Evolutionary conservation across 2,329 filamentous ascomycete genomes (phyloP).

Genomic region (Colletotrichum lupini): DNA sequence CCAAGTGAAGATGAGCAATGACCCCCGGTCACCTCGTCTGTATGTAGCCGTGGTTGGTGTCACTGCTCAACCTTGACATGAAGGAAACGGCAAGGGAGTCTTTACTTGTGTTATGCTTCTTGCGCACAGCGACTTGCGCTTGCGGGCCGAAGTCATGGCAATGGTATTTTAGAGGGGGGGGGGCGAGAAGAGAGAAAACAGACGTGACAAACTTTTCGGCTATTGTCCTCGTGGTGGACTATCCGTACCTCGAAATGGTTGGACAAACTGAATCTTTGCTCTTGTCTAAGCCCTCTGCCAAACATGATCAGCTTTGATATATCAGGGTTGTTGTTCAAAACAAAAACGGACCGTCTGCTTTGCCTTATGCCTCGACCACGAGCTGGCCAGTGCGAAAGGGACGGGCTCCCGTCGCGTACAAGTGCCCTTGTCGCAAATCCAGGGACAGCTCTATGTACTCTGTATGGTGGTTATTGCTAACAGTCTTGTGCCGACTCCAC

Average conservation of each 20-base stretch:
- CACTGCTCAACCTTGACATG: not conserved
- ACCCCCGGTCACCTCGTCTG: not conserved
- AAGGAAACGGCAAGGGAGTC: not conserved
- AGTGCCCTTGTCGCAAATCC: not conserved
- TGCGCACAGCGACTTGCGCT: not conserved
- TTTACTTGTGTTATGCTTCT: not conserved
- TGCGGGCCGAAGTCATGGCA: conserved; percentile 4
- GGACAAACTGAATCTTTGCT: conserved; percentile 16
- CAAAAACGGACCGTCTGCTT: not conserved
- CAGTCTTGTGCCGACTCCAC: not conserved
- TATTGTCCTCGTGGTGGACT: not conserved
- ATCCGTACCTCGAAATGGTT: not conserved
- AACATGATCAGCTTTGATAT: not conserved
- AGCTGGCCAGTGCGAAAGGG: conserved; percentile 4
- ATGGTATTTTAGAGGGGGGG: not conserved
- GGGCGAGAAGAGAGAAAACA: not conserved
- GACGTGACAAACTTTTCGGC: not conserved
- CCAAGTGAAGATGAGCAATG: conserved; percentile 9
- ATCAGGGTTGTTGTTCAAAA: not conserved
- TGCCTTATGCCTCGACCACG: not conserved
- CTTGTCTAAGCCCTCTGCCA: not conserved
- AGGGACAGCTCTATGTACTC: not conserved
- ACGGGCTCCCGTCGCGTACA: not conserved
- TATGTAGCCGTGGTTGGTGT: not conserved
- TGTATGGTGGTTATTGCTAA: not conserved